These are phyloP conservation scores for Backusella sp. DNA, from an alignment of 192 early-diverging fungal genomes.

Conservation along the genomic window DNA sequence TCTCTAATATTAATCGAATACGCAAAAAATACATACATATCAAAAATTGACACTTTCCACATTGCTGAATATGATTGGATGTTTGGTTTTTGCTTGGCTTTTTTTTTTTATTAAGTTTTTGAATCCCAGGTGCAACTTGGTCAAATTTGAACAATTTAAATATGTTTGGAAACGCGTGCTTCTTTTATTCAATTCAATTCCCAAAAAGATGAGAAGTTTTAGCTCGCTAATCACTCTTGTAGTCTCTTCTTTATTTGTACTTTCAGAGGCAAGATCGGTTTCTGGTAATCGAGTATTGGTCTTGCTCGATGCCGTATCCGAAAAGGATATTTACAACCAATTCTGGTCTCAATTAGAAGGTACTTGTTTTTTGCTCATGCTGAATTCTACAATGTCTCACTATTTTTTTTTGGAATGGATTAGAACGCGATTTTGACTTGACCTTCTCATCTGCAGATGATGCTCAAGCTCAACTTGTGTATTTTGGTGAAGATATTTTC, in stretches of 20 bases:
- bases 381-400: neutral
- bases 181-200: neutral
- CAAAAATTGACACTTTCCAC: constrained; percentile 5
- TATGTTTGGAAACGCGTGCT: constrained; percentile 3
- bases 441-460: constrained; percentile 55
- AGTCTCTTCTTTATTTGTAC: neutral
- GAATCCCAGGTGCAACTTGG: constrained; percentile 8
- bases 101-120: constrained; percentile 1
- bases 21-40: neutral
- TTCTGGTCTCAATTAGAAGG: constrained; percentile 62
- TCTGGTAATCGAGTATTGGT: constrained; percentile 68
- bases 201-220: constrained; percentile 17
- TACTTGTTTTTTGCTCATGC: constrained; percentile 13
- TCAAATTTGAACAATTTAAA: neutral
- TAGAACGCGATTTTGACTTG: constrained; percentile 65
- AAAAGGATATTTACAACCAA: constrained; percentile 45
- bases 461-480: constrained; percentile 50
- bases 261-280: constrained; percentile 53
- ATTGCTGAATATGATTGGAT: constrained; percentile 2
- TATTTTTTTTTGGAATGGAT: neutral
- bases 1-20: neutral
- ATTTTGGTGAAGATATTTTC: constrained; percentile 62
- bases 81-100: constrained; percentile 2
- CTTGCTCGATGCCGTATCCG: constrained; percentile 56
- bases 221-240: constrained; percentile 10